Percentiles rank a stretch among this genome's conserved stretches.
Evolutionary conservation across 176 grass and related monocot species (phyloP).

Genomic region (Oryza officinalis): DNA sequence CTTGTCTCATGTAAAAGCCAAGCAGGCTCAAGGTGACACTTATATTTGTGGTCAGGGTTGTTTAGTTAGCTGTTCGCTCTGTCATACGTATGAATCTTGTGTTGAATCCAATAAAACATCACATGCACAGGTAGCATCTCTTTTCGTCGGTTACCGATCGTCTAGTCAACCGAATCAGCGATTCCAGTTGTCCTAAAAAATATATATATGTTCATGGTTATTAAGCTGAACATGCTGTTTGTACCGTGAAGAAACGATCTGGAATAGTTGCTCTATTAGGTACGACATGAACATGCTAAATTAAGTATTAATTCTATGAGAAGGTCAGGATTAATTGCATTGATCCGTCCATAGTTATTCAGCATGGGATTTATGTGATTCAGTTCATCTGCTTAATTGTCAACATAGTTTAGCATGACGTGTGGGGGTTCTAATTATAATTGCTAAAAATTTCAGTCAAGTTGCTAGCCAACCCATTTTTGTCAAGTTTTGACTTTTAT

Average conservation of each 20-base stretch:
- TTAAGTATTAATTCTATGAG: neutral
- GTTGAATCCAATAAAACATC: neutral
- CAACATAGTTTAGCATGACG: neutral
- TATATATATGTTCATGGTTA: constrained; percentile 11
- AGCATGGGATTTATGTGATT: constrained; percentile 14
- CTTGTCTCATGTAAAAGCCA: constrained; percentile 18
- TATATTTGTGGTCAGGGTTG: constrained; percentile 8
- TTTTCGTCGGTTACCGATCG: constrained; percentile 21
- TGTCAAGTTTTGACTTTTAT: constrained; percentile 23
- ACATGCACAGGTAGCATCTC: constrained; percentile 2
- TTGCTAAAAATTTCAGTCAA: constrained; percentile 19
- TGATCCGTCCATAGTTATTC: constrained; percentile 13
- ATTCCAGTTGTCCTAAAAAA: constrained; percentile 36
- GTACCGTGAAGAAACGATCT: neutral
- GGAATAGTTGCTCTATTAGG: neutral
- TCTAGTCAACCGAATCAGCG: constrained; percentile 38
- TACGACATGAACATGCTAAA: constrained; percentile 23
- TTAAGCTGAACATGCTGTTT: constrained; percentile 16
- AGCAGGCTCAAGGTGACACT: neutral
- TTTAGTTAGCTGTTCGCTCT: neutral
- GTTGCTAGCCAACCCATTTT: neutral
- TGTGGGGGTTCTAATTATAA: neutral
- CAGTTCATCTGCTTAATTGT: neutral
- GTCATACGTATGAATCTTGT: neutral
- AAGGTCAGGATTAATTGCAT: neutral